Conservation (phyloP, 139 green algal genomes). For the Chlorella ohadii region DNA sequence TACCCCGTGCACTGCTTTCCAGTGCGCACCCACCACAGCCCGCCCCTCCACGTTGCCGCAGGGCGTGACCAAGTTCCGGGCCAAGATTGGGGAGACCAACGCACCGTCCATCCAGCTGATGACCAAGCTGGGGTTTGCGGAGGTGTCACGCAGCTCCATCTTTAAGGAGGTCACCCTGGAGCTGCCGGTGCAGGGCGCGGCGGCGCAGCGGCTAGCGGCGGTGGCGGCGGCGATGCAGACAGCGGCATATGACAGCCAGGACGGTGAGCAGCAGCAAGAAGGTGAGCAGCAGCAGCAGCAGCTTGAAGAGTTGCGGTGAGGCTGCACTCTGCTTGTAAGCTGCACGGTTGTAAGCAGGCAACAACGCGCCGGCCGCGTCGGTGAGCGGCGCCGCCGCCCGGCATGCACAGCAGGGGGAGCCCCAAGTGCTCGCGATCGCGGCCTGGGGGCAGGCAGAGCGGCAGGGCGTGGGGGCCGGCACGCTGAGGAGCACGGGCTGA, state of each 20-base stretch:
- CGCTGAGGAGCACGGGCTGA: neutral
- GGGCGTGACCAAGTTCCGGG: conserved; percentile 59
- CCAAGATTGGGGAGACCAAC: conserved; percentile 82
- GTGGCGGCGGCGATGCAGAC: neutral
- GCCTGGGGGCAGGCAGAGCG: neutral
- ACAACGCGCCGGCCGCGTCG: neutral
- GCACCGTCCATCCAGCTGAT: conserved; percentile 72
- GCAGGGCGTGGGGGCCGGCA: too few species aligned
- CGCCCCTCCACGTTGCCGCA: too few species aligned
- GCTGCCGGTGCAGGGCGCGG: conserved; percentile 10
- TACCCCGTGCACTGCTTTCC: too few species aligned
- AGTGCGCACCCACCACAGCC: too few species aligned
- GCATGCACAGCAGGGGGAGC: too few species aligned
- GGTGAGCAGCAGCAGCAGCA: neutral
- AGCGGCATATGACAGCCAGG: neutral
- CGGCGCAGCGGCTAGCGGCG: neutral
- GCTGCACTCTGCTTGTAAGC: neutral
- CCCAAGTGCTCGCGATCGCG: neutral
- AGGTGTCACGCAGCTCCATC: conserved; percentile 56
- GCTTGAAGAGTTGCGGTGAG: neutral
- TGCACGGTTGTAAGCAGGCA: neutral
- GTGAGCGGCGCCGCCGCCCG: neutral
- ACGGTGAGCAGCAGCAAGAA: neutral
- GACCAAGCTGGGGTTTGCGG: conserved; percentile 63
- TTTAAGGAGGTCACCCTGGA: conserved; percentile 76